A percentile compares a stretch with the other conserved stretches of the same genome.
These are phyloP conservation scores for Piloderma croceum DNA, from an alignment of 768 basidiomycete species.

Conservation along the genomic window DNA sequence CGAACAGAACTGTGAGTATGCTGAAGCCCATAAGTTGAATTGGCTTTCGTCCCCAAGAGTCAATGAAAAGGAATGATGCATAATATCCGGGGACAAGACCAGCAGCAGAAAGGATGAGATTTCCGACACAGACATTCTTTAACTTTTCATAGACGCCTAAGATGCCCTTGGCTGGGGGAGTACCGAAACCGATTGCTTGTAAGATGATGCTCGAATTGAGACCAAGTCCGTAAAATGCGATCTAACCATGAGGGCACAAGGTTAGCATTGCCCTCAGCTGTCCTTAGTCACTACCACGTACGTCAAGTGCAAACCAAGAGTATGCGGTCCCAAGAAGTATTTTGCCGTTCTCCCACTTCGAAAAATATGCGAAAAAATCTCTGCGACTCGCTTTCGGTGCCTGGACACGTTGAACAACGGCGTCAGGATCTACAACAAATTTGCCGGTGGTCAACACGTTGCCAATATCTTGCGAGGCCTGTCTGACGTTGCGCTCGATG, in stretches of 20 bases:
- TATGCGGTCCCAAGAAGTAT: constrained; percentile 33
- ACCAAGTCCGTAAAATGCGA: constrained; percentile 47
- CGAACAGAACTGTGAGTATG: constrained; percentile 27
- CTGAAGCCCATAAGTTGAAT: constrained; percentile 37
- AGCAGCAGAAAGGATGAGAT: constrained; percentile 31
- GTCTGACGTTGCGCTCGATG: constrained; percentile 76
- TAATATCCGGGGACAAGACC: constrained; percentile 39
- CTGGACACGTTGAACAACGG: constrained; percentile 51
- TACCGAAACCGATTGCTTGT: constrained; percentile 22
- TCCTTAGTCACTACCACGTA: background rate
- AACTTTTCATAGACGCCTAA: constrained; percentile 15
- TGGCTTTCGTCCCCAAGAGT: constrained; percentile 34
- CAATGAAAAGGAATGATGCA: constrained; percentile 35
- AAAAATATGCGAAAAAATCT: constrained; percentile 31
- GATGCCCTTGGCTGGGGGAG: background rate
- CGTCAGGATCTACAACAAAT: constrained; percentile 48
- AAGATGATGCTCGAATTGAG: constrained; percentile 41
- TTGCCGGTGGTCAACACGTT: constrained; percentile 51
- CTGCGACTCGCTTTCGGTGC: constrained; percentile 60
- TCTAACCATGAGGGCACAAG: constrained; percentile 11
- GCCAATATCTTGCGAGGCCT: constrained; percentile 69
- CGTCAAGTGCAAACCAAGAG: constrained; percentile 35
- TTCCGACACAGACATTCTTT: constrained; percentile 26
- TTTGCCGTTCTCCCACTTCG: constrained; percentile 34
- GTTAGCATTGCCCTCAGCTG: background rate